Percentiles rank a stretch among this genome's conserved stretches.
These are phyloP conservation scores for Isabelozyma gotoi DNA, from an alignment of 805 yeast species.

Conservation along the genomic window DNA sequence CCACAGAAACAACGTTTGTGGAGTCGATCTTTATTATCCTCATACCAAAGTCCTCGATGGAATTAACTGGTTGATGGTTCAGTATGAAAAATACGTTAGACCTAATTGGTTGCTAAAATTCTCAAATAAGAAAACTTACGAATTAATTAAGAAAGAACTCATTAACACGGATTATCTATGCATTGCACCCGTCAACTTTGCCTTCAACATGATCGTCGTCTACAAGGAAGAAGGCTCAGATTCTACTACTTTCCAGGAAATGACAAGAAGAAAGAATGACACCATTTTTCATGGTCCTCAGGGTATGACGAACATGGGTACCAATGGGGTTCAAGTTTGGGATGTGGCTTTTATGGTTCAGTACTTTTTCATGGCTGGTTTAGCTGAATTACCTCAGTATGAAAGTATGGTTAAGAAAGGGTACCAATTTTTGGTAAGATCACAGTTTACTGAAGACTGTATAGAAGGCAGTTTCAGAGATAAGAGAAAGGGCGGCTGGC, in stretches of 20 bases:
- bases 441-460: conserved; percentile 84
- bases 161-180: conserved; percentile 76
- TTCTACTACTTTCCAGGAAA: conserved; percentile 57
- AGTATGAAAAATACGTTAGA: conserved; percentile 70
- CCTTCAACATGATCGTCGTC: conserved; percentile 74
- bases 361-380: conserved; percentile 74
- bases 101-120: conserved; percentile 68
- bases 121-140: conserved; percentile 55
- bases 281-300: conserved; percentile 80
- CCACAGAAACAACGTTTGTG: conserved; percentile 84
- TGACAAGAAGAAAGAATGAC: conserved; percentile 66
- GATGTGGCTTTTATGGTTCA: conserved; percentile 91
- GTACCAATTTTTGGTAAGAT: conserved; percentile 68
- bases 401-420: conserved; percentile 62
- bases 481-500: conserved; percentile 87
- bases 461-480: conserved; percentile 80
- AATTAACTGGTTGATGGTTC: conserved; percentile 57
- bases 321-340: conserved; percentile 98
- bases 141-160: conserved; percentile 69
- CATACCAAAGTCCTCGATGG: conserved; percentile 68
- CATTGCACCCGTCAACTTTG: conserved; percentile 93
- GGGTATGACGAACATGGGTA: conserved; percentile 94
- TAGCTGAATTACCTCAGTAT: conserved; percentile 68
- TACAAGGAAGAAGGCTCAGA: conserved; percentile 67
- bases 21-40: conserved; percentile 91